phyloP scores from a whole-genome alignment of 139 green algal genomes.

The Chlorella sp. region DNA sequence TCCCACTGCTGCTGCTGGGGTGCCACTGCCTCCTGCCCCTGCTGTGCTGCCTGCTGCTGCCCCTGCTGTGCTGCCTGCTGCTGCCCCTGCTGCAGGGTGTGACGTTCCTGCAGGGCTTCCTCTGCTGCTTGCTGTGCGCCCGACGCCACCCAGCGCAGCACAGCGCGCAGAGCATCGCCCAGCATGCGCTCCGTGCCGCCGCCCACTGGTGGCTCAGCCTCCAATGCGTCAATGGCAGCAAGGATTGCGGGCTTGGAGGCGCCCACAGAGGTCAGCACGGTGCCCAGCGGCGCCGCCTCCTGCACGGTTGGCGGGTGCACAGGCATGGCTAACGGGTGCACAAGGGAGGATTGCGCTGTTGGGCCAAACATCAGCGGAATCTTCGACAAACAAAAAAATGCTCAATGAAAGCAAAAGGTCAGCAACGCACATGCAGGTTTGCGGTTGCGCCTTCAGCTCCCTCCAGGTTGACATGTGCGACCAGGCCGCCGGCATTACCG shows the following conservation, averaged over 20 bases:
- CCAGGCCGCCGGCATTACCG: conserved; percentile 38
- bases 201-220: background rate
- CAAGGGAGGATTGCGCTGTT: too few relatives aligned
- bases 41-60: background rate
- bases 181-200: conserved; percentile 8
- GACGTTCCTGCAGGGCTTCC: background rate
- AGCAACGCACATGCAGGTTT: background rate
- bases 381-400: too few relatives aligned
- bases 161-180: conserved; percentile 24
- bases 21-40: background rate
- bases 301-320: background rate
- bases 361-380: too few relatives aligned
- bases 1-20: background rate
- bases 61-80: background rate
- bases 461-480: conserved; percentile 69
- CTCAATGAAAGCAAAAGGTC: too few relatives aligned
- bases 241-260: conserved; percentile 56
- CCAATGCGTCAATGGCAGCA: background rate
- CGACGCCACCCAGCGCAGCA: conserved; percentile 24
- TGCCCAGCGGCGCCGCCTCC: conserved; percentile 78
- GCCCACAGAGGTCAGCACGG: conserved; percentile 77
- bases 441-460: conserved; percentile 41
- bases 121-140: background rate
- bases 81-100: background rate
- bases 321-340: too few relatives aligned